Percentiles rank a stretch among this genome's conserved stretches.
Evolutionary conservation across 306 rosid species (phyloP).

Genomic region (Cicer judaicum): DNA sequence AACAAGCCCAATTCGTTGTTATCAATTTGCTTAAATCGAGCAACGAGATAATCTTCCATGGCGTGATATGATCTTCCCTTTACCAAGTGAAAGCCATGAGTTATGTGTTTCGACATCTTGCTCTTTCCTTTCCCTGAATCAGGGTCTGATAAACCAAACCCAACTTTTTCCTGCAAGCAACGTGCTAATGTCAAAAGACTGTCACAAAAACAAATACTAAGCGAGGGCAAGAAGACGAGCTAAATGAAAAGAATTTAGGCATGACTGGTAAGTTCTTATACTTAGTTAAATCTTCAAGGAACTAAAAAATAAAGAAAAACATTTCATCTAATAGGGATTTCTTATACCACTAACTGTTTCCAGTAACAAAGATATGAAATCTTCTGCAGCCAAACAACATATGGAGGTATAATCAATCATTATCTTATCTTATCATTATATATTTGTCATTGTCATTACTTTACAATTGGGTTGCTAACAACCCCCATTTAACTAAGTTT

Average conservation of each 20-base stretch:
- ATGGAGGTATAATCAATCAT: neutral
- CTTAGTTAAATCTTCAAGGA: neutral
- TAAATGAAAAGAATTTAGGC: neutral
- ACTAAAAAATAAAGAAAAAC: neutral
- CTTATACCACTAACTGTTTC: neutral
- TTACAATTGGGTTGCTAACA: too few relatives aligned
- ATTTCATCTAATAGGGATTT: slow-evolving; percentile 4
- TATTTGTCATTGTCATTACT: too few relatives aligned
- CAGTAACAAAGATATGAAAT: slow-evolving; percentile 18
- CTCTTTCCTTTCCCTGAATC: slow-evolving; percentile 99
- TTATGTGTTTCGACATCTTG: slow-evolving; percentile 74
- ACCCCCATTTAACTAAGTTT: too few relatives aligned
- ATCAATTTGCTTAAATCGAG: slow-evolving; percentile 76
- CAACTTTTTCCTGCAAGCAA: slow-evolving; percentile 80
- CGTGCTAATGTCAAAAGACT: slow-evolving; percentile 30
- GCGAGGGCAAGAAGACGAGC: neutral
- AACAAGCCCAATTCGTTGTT: slow-evolving; percentile 87
- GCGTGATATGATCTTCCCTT: slow-evolving; percentile 79
- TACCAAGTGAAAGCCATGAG: slow-evolving; percentile 90
- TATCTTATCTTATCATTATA: neutral
- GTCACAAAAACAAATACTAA: neutral
- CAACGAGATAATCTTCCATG: slow-evolving; percentile 94
- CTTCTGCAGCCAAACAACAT: neutral
- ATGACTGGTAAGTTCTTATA: neutral
- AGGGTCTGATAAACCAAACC: slow-evolving; percentile 65